phyloP scores from a whole-genome alignment of 2,329 filamentous ascomycete genomes.

The Colletotrichum nymphaeae region DNA sequence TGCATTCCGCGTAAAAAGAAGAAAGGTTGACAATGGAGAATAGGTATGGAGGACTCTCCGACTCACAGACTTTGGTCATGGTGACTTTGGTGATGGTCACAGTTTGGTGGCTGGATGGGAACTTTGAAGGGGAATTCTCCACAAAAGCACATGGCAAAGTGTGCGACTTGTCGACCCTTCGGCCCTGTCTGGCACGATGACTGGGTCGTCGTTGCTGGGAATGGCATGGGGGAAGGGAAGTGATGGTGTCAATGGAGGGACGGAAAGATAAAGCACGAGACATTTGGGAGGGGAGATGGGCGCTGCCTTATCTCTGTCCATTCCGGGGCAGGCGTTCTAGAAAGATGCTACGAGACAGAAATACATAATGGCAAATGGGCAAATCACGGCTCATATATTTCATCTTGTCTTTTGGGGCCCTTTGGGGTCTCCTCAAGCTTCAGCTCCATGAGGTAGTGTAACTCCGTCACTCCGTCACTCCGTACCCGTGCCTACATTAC shows the following conservation, averaged over 20 bases:
- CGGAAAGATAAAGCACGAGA: conserved; percentile 36
- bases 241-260: background rate
- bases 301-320: conserved; percentile 46
- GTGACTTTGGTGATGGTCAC: background rate
- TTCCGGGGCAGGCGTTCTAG: conserved; percentile 15
- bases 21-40: background rate
- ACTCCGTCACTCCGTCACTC: background rate
- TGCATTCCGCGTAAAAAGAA: background rate
- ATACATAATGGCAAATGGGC: conserved; percentile 51
- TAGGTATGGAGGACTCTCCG: no score
- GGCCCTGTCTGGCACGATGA: background rate
- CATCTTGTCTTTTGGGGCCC: conserved; percentile 10
- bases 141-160: conserved; percentile 27
- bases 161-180: background rate
- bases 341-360: conserved; percentile 46
- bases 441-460: background rate
- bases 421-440: background rate
- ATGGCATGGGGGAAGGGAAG: conserved; percentile 17
- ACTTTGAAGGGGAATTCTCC: background rate
- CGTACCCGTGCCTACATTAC: background rate
- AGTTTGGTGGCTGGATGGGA: background rate
- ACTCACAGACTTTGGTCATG: background rate
- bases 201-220: background rate
- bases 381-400: conserved; percentile 40
- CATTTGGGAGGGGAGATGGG: conserved; percentile 15